Evolutionary conservation across 768 basidiomycete species (phyloP).

Genomic region (Lactifluus volemus): DNA sequence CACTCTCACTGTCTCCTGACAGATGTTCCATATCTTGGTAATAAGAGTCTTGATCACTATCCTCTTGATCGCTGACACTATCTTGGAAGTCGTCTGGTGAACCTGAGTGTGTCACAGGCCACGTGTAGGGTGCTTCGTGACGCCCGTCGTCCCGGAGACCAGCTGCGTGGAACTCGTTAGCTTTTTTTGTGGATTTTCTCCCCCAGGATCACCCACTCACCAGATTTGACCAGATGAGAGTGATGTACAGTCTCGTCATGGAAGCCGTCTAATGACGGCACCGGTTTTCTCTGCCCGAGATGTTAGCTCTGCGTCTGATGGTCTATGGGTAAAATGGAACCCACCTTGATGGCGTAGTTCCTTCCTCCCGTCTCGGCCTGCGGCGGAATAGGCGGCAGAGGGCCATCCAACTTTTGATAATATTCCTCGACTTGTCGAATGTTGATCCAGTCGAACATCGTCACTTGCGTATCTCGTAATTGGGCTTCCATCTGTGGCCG

Average conservation of each 20-base stretch:
- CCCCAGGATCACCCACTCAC: conserved; percentile 7
- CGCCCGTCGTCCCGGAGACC: conserved; percentile 2
- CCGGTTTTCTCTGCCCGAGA: conserved; percentile 12
- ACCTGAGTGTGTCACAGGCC: conserved; percentile 5
- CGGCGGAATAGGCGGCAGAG: conserved; percentile 6
- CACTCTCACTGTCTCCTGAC: conserved; percentile 14
- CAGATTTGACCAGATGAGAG: background rate
- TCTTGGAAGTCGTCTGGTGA: conserved; percentile 14
- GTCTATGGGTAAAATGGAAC: background rate
- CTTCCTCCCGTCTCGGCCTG: conserved; percentile 1
- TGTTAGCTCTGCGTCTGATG: background rate
- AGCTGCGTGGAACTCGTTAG: conserved; percentile 6
- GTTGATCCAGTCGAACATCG: conserved; percentile 16
- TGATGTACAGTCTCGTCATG: conserved; percentile 1
- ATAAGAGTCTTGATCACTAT: conserved; percentile 16
- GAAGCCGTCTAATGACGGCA: conserved; percentile 13
- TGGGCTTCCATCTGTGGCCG: conserved; percentile 6
- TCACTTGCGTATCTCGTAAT: conserved; percentile 10
- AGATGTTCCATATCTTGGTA: conserved; percentile 13
- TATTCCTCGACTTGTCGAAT: conserved; percentile 9
- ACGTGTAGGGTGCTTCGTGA: conserved; percentile 12
- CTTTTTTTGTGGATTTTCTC: background rate
- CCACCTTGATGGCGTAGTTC: conserved; percentile 11
- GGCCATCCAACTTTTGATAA: conserved; percentile 8
- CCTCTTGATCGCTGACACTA: conserved; percentile 13